Base-by-base conservation (phyloP, 495 filamentous ascomycete species). In the Hyaloscypha finlandica region DNA sequence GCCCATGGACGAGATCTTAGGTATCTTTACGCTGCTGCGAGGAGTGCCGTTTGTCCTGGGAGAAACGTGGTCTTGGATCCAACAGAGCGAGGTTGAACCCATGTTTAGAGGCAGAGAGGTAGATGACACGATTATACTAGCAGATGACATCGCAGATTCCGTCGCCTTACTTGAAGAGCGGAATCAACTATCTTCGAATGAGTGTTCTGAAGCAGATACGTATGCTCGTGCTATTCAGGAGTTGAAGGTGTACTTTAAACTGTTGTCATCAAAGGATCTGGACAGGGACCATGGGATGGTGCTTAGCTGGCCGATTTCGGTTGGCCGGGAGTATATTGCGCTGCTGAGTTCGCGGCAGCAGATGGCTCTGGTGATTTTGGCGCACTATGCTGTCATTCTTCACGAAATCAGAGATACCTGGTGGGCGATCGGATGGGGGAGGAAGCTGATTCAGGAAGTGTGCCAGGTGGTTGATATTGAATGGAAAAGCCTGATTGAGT, bases 281-380 rank as follows among this genome's bases (percentile, higher is more conserved):
- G 32, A 57, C 8, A 37, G 25, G 42, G 61, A 64, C 52, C 39
- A 62, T 54, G 32, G 25, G 48, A 5, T 69, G 8, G 70, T 75
- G 25, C 70, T 75, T 9, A 68, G 70, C 6, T 82, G 80, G 79
- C 73, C 73, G 5, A 70, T 77, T 6, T 63, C 71, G 0, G 58
- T 79, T 1, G 30, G 69, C 0, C 31, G 55, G 0, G 73, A 72
- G 12, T 82, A 76, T 59, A 70, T 73, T 3, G 68, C 75, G 20
- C 57, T 75, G 3, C 51, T 81, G 6, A 59, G 51, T 8, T 42
- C 63, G 32, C 58, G 75, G 31, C 64, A 68, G 35, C 77, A 79
- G 0, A 78, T 79, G 64, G 79, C 80, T 1, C 67, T 83, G n/a
- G 74, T 79, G 14, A 76, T 83, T 12, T 71, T 82, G n/a, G 77